A percentile compares a stretch with the other conserved stretches of the same genome.
Evolutionary conservation across 208 protist species (phyloP).

Genomic region (Phytomonas sp.): DNA sequence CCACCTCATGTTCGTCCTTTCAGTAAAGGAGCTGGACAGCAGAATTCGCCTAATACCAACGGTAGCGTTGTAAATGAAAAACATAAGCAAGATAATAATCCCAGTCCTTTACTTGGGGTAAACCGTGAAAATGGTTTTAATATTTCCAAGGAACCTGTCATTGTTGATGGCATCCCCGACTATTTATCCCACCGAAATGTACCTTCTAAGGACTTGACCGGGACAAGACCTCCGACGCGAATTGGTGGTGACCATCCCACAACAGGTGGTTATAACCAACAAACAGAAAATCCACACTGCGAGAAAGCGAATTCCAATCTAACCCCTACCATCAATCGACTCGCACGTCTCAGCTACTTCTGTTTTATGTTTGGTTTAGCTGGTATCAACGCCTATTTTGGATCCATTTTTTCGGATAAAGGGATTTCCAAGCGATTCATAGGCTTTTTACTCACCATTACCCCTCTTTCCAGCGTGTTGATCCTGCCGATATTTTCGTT

Average conservation of each 20-base stretch:
- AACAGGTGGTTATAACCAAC: background rate
- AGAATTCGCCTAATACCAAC: background rate
- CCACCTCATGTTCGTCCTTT: background rate
- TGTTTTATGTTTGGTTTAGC: slow-evolving; percentile 24
- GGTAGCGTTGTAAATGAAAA: background rate
- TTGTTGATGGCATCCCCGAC: background rate
- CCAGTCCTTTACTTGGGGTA: background rate
- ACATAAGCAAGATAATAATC: background rate
- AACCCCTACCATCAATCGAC: background rate
- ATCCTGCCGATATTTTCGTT: slow-evolving; percentile 38
- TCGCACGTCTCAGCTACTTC: slow-evolving; percentile 29
- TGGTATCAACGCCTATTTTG: slow-evolving; percentile 25
- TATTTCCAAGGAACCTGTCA: background rate
- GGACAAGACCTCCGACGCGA: background rate
- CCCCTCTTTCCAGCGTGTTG: slow-evolving; percentile 24
- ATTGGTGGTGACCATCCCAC: background rate
- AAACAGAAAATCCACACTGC: background rate
- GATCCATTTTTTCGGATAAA: slow-evolving; percentile 28
- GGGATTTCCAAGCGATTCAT: slow-evolving; percentile 26
- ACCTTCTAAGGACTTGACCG: background rate
- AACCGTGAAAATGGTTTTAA: background rate
- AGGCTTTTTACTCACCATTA: slow-evolving; percentile 23
- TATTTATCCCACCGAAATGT: background rate
- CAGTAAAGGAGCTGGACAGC: background rate
- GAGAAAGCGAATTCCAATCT: background rate